Percentiles rank a stretch among this genome's conserved stretches.
Evolutionary conservation across 2,329 filamentous ascomycete genomes (phyloP).

Genomic region (Colletotrichum australisinense): DNA sequence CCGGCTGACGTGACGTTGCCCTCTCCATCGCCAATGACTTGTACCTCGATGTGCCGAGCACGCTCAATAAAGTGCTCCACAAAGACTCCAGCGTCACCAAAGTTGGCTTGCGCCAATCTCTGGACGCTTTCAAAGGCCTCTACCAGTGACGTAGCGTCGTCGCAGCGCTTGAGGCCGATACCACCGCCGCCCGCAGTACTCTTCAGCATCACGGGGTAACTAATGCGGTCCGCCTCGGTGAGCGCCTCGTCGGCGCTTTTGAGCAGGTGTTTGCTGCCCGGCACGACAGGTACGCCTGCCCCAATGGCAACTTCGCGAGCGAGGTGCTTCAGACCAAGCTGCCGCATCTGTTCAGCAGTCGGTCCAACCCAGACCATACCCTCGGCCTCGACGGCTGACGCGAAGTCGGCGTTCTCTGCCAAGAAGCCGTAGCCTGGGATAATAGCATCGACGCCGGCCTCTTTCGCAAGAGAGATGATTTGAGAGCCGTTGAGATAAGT

Average conservation of each 20-base stretch:
- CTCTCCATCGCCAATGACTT: conserved; percentile 58
- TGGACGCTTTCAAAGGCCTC: conserved; percentile 50
- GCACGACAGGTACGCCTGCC: conserved; percentile 47
- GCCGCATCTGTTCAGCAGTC: conserved; percentile 54
- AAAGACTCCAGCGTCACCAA: conserved; percentile 54
- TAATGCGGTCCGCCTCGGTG: conserved; percentile 42
- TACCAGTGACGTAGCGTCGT: conserved; percentile 43
- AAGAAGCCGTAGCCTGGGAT: conserved; percentile 77
- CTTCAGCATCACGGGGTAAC: conserved; percentile 58
- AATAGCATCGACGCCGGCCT: conserved; percentile 64
- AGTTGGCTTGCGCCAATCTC: conserved; percentile 52
- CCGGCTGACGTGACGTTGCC: conserved; percentile 53
- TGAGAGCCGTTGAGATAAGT: conserved; percentile 77
- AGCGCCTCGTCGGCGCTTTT: conserved; percentile 43
- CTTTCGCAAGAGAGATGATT: conserved; percentile 63
- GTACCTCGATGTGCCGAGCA: conserved; percentile 61
- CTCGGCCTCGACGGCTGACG: conserved; percentile 59
- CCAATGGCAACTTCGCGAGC: conserved; percentile 47
- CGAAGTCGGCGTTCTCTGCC: conserved; percentile 72
- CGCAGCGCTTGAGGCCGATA: conserved; percentile 53
- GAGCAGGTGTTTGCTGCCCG: conserved; percentile 45
- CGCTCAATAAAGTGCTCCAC: conserved; percentile 54
- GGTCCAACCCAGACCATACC: conserved; percentile 72
- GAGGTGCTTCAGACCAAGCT: conserved; percentile 51
- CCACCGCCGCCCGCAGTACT: conserved; percentile 60